Evolutionary conservation across 805 yeast genomes (phyloP), one percentile per base, ranked within the genome.

Genomic region (Kazachstania taianensis): DNA sequence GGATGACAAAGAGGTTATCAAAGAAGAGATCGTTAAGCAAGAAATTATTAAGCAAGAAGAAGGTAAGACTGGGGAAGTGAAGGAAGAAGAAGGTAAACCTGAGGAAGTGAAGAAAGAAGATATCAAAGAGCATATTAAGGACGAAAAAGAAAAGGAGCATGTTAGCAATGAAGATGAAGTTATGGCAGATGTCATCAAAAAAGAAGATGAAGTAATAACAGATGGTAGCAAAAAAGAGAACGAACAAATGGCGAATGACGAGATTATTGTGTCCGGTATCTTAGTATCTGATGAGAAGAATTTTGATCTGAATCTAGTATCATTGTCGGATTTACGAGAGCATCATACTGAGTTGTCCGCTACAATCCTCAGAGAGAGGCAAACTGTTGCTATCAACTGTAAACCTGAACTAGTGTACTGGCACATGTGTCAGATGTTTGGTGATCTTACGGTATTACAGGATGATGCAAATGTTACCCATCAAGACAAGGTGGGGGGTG

Each of bases 351-450:
- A 84, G 34, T 65, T 92, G 38, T 78, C 94, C 0, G 81, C 96
- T 0, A 82, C 95, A 0, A 69, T 81, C 9, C 76, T 92, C 22
- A 78, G 77, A 51, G 94, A 94, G 45, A 71, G 81, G 44, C 96
- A 89, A 55, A 69, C 76, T 6, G 63, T 92, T 15, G 72, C 73
- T 36, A 81, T 92, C 32, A 77, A 78, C 52, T 94, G 96, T 4
- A 82, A 81, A 30, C 72, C 82, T 23, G 81, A 82, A 31, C 66
- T 92, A 39, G 74, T 92, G 41, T 70, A 73, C 41, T 92, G 94
- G 86, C 97, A 92, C 53, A 69, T 92, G 39, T 74, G 79, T 40
- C 97, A 87, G 54, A 92, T 92, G 98, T 92, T 89, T 68, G 97
- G 96, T 2, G 73, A 69, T 50, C 72, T 86, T 4, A 76, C 78